A percentile compares a stretch with the other conserved stretches of the same genome.
phyloP scores from a whole-genome alignment of 2,329 filamentous ascomycete genomes.

The Ophiobolus disseminans region DNA sequence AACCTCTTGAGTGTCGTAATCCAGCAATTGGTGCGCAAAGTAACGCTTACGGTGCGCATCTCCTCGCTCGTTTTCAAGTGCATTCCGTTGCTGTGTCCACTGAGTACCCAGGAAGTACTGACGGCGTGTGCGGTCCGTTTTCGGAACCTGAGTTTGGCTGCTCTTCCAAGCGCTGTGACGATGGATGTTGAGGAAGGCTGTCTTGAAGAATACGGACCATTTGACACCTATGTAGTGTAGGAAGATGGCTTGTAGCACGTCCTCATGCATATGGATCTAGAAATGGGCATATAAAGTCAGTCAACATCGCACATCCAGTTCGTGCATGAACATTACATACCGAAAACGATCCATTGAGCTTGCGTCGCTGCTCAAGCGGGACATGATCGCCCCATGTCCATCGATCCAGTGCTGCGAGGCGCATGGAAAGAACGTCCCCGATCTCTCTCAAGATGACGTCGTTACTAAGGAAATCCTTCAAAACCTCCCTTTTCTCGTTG shows the following conservation, averaged over 20 bases:
- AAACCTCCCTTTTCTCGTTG: conserved; percentile 43
- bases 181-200: conserved; percentile 26
- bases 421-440: conserved; percentile 43
- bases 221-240: conserved; percentile 41
- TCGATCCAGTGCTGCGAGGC: conserved; percentile 31
- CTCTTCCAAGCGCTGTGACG: conserved; percentile 28
- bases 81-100: conserved; percentile 1
- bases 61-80: conserved; percentile 29
- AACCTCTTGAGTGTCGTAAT: conserved; percentile 27
- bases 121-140: conserved; percentile 29
- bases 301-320: no score
- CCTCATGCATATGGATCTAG: conserved; percentile 40
- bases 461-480: conserved; percentile 44
- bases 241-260: conserved; percentile 43
- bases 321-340: no score
- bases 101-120: conserved; percentile 32
- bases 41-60: conserved; percentile 28
- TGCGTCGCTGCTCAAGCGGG: conserved; percentile 36
- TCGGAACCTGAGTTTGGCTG: conserved; percentile 22
- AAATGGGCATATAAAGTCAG: no score
- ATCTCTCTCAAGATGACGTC: conserved; percentile 40
- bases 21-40: conserved; percentile 36
- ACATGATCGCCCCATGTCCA: conserved; percentile 43
- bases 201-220: conserved; percentile 44
- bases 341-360: conserved; percentile 39